Conservation (phyloP, 164 flowering plant genomes). For the Piper longum region DNA sequence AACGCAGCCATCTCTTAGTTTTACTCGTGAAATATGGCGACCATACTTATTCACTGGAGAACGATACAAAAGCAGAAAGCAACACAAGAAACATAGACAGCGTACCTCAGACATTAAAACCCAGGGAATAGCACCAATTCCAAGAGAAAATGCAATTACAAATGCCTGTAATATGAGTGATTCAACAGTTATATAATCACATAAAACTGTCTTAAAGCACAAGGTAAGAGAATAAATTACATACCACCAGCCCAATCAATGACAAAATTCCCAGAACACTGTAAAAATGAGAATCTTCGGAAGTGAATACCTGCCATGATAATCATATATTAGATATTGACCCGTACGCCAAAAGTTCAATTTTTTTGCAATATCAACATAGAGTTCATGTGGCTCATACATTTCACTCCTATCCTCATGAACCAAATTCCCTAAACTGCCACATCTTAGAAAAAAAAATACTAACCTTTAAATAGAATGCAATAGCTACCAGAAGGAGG, state of each 20-base stretch:
- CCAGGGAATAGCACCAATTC: conserved; percentile 95
- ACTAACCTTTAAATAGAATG: conserved; percentile 65
- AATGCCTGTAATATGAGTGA: conserved; percentile 33
- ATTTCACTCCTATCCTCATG: neutral
- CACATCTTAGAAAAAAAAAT: neutral
- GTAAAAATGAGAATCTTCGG: conserved; percentile 34
- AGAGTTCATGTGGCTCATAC: too few relatives aligned
- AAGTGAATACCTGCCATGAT: conserved; percentile 26
- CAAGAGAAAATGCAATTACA: conserved; percentile 70
- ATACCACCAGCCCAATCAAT: conserved; percentile 88
- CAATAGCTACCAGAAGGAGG: conserved; percentile 57
- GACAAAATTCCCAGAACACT: conserved; percentile 40
- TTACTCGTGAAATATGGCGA: too few relatives aligned
- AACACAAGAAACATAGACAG: neutral
- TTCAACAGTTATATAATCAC: neutral
- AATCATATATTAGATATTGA: neutral
- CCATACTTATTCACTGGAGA: neutral
- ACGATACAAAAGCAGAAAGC: neutral
- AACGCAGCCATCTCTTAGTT: too few relatives aligned
- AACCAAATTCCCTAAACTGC: neutral
- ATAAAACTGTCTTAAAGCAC: neutral
- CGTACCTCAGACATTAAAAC: conserved; percentile 95
- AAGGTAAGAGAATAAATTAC: conserved; percentile 7
- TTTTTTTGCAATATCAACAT: too few relatives aligned
- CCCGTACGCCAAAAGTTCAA: neutral